Evolutionary conservation across 768 basidiomycete species (phyloP).

Genomic region (Panaeolus cyanescens): DNA sequence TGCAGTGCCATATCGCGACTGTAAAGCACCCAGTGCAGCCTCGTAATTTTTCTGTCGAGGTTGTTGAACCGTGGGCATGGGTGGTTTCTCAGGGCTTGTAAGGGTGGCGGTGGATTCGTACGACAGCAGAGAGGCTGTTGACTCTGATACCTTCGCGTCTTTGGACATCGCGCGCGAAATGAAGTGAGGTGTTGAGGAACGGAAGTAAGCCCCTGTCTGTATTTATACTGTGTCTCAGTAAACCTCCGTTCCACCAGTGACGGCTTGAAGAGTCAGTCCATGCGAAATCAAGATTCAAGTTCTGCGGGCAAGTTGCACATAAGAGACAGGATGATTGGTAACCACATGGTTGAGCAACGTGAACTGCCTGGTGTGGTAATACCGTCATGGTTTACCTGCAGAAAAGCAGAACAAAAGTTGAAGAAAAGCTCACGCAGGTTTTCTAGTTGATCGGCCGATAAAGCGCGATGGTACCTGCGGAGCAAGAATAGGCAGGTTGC

Average conservation of each 20-base stretch:
- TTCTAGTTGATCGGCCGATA: not conserved
- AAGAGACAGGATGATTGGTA: not conserved
- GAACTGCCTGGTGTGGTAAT: not conserved
- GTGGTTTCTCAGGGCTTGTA: slow-evolving; percentile 19
- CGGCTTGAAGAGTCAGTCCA: not conserved
- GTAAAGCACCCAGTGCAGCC: slow-evolving; percentile 35
- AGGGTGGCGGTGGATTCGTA: slow-evolving; percentile 24
- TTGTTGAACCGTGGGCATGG: slow-evolving; percentile 9
- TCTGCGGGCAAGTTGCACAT: not conserved
- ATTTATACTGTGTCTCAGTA: not conserved
- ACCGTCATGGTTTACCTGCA: not conserved
- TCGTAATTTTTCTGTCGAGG: slow-evolving; percentile 36
- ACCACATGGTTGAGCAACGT: not conserved
- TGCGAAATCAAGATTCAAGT: not conserved
- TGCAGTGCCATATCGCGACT: slow-evolving; percentile 36
- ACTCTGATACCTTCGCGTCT: not conserved
- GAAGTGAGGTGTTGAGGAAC: not conserved
- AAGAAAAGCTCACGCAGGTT: not conserved
- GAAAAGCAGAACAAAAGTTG: not conserved
- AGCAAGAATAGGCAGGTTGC: not conserved
- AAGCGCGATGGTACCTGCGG: not conserved
- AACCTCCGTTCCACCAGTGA: not conserved
- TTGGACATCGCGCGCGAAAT: not conserved
- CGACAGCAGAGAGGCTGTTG: slow-evolving; percentile 9
- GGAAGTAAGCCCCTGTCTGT: not conserved